A percentile compares a stretch with the other conserved stretches of the same genome.
Evolutionary conservation across 2,329 filamentous ascomycete genomes (phyloP).

Genomic region (Pestalotiopsis sp.): DNA sequence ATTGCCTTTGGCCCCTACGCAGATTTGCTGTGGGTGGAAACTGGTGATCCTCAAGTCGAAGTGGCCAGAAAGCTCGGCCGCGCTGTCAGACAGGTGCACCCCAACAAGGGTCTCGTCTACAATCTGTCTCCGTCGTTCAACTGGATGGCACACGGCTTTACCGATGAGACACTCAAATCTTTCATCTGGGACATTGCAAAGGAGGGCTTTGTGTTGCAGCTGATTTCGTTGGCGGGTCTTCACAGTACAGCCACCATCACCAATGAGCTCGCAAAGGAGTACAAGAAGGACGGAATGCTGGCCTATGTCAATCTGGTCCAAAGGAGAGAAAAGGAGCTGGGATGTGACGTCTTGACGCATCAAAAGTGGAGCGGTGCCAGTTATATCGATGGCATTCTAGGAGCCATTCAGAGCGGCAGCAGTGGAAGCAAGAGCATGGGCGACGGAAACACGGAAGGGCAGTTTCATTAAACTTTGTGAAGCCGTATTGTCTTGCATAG

Average conservation of each 20-base stretch:
- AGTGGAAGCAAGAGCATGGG: constrained; percentile 92
- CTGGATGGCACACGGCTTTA: constrained; percentile 96
- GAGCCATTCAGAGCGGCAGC: constrained; percentile 88
- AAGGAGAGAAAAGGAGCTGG: constrained; percentile 84
- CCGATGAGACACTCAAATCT: constrained; percentile 76
- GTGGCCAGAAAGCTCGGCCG: constrained; percentile 77
- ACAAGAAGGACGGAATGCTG: constrained; percentile 92
- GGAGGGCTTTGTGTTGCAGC: constrained; percentile 77
- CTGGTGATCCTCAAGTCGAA: constrained; percentile 81
- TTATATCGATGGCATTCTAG: constrained; percentile 87
- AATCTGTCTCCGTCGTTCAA: constrained; percentile 98
- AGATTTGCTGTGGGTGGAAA: constrained; percentile 97
- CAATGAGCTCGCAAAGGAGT: constrained; percentile 77
- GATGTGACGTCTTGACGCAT: constrained; percentile 91
- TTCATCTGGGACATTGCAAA: constrained; percentile 97
- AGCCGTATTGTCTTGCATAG: neutral
- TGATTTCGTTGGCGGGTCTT: constrained; percentile 68
- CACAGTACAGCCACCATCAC: constrained; percentile 68
- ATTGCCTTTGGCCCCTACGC: constrained; percentile 90
- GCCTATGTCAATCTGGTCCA: constrained; percentile 97
- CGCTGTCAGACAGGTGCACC: constrained; percentile 70
- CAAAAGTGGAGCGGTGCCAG: constrained; percentile 78
- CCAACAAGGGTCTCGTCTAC: constrained; percentile 90
- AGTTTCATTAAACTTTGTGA: constrained; percentile 45
- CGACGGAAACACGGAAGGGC: constrained; percentile 85